Evolutionary conservation across 805 yeast species (phyloP).

Genomic region (Kodamaea nitidulidarum): DNA sequence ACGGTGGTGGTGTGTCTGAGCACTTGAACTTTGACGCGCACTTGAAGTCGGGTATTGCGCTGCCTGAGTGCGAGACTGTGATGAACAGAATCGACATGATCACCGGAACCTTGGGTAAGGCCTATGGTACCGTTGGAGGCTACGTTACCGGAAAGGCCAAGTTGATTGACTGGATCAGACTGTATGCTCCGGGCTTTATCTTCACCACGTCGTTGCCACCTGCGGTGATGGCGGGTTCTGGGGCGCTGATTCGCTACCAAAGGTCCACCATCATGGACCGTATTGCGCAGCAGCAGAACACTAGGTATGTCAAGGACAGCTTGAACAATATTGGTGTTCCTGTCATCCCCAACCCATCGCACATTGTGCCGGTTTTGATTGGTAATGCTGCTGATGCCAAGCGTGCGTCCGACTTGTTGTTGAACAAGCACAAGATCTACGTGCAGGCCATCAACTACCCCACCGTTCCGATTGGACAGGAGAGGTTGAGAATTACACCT

Average conservation of each 20-base stretch:
- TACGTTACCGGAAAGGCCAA: conserved; percentile 85
- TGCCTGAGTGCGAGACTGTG: conserved; percentile 49
- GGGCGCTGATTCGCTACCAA: conserved; percentile 81
- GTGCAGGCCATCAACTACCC: conserved; percentile 99
- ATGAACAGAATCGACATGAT: conserved; percentile 92
- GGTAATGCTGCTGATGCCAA: conserved; percentile 95
- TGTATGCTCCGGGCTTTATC: conserved; percentile 95
- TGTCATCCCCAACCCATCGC: conserved; percentile 95
- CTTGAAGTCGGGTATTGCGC: conserved; percentile 59
- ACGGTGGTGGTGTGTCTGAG: conserved; percentile 99
- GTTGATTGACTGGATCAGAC: conserved; percentile 92
- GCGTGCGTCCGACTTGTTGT: conserved; percentile 81
- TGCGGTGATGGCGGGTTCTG: conserved; percentile 93
- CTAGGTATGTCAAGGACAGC: conserved; percentile 75
- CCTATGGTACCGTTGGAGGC: conserved; percentile 97
- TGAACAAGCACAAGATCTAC: conserved; percentile 80
- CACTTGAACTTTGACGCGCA: conserved; percentile 87
- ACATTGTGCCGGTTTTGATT: conserved; percentile 90
- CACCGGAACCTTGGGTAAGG: conserved; percentile 96
- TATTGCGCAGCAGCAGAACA: conserved; percentile 77
- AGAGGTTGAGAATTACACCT: conserved; percentile 96
- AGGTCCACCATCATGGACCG: conserved; percentile 75
- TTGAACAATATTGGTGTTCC: conserved; percentile 77
- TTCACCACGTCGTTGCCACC: conserved; percentile 97
- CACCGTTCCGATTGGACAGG: conserved; percentile 93